A percentile compares a stretch with the other conserved stretches of the same genome.
Evolutionary conservation across 2,329 filamentous ascomycete species (phyloP).

Genomic region (Ophiocordyceps robertsii): DNA sequence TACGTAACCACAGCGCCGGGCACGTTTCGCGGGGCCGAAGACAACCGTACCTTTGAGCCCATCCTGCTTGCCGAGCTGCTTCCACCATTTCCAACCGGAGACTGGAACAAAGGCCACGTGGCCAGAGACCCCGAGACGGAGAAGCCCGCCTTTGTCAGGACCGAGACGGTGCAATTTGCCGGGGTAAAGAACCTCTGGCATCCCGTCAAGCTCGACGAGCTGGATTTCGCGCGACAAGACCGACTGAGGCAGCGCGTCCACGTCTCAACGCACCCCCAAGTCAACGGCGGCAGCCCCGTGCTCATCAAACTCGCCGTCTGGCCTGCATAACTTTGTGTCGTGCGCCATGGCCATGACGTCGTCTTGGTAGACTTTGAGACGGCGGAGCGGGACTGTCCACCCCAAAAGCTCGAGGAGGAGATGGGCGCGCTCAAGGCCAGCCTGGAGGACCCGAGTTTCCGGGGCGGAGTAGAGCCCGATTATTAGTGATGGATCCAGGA

Average conservation of each 20-base stretch:
- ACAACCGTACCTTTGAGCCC: slow-evolving; percentile 13
- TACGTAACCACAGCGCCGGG: slow-evolving; percentile 12
- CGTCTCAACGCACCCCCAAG: slow-evolving; percentile 9
- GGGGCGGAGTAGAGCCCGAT: too few species aligned
- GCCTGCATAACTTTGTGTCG: too few species aligned
- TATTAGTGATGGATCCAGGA: too few species aligned
- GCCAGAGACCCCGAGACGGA: neutral
- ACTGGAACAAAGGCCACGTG: slow-evolving; percentile 11
- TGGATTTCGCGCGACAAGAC: slow-evolving; percentile 10
- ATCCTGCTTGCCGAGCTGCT: slow-evolving; percentile 11
- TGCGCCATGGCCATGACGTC: too few species aligned
- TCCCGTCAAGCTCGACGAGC: slow-evolving; percentile 10
- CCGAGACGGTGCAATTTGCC: slow-evolving; percentile 8
- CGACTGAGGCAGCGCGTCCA: slow-evolving; percentile 11
- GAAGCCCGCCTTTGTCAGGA: slow-evolving; percentile 7
- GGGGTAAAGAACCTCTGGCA: slow-evolving; percentile 10
- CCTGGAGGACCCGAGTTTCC: too few species aligned
- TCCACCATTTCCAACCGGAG: slow-evolving; percentile 12
- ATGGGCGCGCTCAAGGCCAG: too few species aligned
- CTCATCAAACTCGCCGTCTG: slow-evolving; percentile 14
- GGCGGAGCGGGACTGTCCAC: too few species aligned
- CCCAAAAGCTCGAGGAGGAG: too few species aligned
- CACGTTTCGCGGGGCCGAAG: slow-evolving; percentile 9
- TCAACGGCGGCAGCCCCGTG: slow-evolving; percentile 10
- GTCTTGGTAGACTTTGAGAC: too few species aligned